Conservation (phyloP, 1,284 basidiomycete species). For the Cryptococcus sp. region DNA sequence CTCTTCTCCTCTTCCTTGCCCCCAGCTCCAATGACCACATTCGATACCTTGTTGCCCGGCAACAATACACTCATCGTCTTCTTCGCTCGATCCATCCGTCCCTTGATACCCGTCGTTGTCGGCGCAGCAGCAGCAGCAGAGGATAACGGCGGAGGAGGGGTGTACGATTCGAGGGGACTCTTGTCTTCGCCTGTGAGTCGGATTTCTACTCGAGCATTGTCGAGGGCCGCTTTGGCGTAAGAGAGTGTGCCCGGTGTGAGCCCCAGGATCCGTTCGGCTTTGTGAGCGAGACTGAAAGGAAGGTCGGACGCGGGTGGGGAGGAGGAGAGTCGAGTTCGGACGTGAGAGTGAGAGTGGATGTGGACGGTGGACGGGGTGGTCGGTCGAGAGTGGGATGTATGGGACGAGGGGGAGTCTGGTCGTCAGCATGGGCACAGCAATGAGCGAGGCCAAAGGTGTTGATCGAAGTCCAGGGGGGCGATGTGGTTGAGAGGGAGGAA, state of each 20-base stretch:
- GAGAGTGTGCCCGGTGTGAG: constrained; percentile 28
- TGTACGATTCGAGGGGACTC: no score
- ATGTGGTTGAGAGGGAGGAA: background rate
- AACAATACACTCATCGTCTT: constrained; percentile 24
- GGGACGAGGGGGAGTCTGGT: constrained; percentile 30
- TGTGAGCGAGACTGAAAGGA: constrained; percentile 23
- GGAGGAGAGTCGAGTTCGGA: background rate
- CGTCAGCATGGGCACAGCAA: background rate
- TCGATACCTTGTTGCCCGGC: constrained; percentile 7
- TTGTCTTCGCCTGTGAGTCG: constrained; percentile 13
- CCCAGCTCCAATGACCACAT: constrained; percentile 20
- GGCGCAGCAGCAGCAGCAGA: background rate
- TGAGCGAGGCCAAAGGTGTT: background rate
- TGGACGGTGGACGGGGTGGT: constrained; percentile 18
- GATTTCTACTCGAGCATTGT: constrained; percentile 32
- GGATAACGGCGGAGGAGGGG: background rate
- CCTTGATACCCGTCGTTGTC: constrained; percentile 1
- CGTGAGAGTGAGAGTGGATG: background rate
- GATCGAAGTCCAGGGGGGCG: background rate
- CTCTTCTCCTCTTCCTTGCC: constrained; percentile 28
- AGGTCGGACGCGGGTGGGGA: constrained; percentile 1
- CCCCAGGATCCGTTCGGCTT: constrained; percentile 33
- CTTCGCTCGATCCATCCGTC: constrained; percentile 15
- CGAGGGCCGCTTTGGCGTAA: constrained; percentile 27
- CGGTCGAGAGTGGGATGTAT: constrained; percentile 26